These are phyloP conservation scores for Monosporozyma yasuniensis DNA, from an alignment of 805 yeast genomes.

Conservation along the genomic window DNA sequence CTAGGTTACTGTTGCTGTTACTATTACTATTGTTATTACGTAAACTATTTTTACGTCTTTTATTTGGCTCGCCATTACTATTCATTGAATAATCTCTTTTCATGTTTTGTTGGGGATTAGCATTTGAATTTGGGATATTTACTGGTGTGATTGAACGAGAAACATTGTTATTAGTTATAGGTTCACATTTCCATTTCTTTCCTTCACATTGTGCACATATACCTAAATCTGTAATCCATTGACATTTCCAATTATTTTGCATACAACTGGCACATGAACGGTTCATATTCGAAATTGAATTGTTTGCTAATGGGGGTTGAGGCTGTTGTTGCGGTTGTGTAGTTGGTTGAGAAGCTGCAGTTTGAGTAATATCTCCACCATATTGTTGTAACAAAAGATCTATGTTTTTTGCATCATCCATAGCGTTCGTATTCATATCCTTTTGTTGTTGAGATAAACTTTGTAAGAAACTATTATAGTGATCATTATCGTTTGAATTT, in stretches of 20 bases:
- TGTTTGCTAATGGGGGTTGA: background rate
- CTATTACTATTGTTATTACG: background rate
- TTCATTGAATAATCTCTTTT: background rate
- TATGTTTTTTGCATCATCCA: background rate
- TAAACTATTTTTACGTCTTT: background rate
- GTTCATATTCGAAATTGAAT: background rate
- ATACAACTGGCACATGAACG: conserved; percentile 69
- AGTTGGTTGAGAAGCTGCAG: background rate
- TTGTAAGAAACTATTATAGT: conserved; percentile 20
- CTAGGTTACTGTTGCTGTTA: background rate
- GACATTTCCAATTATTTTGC: conserved; percentile 70
- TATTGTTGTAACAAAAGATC: background rate
- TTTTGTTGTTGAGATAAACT: conserved; percentile 15
- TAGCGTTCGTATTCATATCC: conserved; percentile 2
- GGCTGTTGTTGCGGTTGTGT: background rate
- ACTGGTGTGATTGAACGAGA: background rate
- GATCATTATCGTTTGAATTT: conserved; percentile 11
- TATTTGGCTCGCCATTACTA: background rate
- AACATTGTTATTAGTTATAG: background rate
- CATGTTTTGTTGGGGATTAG: background rate
- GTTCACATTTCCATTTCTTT: conserved; percentile 59
- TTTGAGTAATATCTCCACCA: background rate
- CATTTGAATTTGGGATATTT: background rate
- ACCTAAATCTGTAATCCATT: conserved; percentile 50
- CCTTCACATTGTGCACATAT: conserved; percentile 72